Evolutionary conservation across 1,284 basidiomycete species (phyloP).

Genomic region (Trametes polyzona): DNA sequence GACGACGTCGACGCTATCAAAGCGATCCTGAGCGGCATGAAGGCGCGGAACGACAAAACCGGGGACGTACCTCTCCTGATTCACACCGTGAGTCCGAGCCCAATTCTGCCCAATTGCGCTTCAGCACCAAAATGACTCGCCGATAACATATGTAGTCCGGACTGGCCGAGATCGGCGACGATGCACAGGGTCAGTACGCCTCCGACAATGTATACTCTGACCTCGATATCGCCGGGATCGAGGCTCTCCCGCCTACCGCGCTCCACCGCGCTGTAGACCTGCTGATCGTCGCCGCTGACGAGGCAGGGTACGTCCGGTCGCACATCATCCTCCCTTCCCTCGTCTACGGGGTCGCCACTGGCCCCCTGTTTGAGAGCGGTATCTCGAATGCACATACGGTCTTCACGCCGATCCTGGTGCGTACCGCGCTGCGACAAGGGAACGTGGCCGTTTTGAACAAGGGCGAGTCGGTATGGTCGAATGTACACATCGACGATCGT

Average conservation of each 20-base stretch:
- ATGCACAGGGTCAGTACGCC: constrained; percentile 35
- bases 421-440: constrained; percentile 35
- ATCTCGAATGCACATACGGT: constrained; percentile 41
- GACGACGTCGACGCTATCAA: constrained; percentile 44
- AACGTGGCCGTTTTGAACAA: constrained; percentile 39
- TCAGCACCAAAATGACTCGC: background rate
- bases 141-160: constrained; percentile 41
- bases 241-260: constrained; percentile 35
- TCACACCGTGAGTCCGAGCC: constrained; percentile 48
- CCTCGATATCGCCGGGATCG: constrained; percentile 37
- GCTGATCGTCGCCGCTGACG: constrained; percentile 37
- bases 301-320: constrained; percentile 41
- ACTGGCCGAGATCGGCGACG: constrained; percentile 39
- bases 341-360: constrained; percentile 42
- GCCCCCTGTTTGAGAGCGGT: constrained; percentile 41
- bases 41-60: constrained; percentile 44
- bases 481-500: constrained; percentile 40
- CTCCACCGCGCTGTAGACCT: constrained; percentile 39
- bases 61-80: constrained; percentile 49
- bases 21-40: constrained; percentile 48
- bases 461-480: constrained; percentile 35
- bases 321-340: constrained; percentile 45
- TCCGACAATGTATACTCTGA: constrained; percentile 41
- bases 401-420: constrained; percentile 38
- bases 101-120: background rate